These are phyloP conservation scores for Alternaria burnsii DNA, from an alignment of 2,329 filamentous ascomycete species.

Conservation along the genomic window DNA sequence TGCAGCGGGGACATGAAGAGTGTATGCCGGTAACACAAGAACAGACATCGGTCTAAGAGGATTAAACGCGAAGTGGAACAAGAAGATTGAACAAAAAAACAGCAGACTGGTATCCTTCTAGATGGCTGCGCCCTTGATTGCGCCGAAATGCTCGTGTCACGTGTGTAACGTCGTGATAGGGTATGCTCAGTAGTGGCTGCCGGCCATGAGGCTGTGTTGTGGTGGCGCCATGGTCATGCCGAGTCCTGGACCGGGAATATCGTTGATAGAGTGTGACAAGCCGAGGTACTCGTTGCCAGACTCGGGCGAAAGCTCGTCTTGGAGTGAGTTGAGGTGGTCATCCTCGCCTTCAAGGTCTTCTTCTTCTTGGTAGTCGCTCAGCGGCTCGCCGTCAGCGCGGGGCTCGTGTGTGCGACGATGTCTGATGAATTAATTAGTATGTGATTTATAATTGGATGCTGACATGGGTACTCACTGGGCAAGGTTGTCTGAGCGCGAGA, in stretches of 20 bases:
- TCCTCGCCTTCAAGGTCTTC: slow-evolving; percentile 91
- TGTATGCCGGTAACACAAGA: slow-evolving; percentile 25
- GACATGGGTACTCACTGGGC: slow-evolving; percentile 75
- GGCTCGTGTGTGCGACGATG: slow-evolving; percentile 84
- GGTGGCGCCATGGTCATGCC: slow-evolving; percentile 54
- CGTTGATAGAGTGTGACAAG: slow-evolving; percentile 44
- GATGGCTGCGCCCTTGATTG: slow-evolving; percentile 28
- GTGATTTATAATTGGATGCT: slow-evolving; percentile 19
- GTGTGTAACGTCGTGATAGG: slow-evolving; percentile 30
- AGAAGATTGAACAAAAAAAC: slow-evolving; percentile 29
- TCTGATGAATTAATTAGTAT: slow-evolving; percentile 58
- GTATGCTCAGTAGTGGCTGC: slow-evolving; percentile 53
- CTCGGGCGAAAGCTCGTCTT: slow-evolving; percentile 79
- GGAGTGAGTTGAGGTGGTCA: slow-evolving; percentile 81
- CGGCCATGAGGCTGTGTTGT: slow-evolving; percentile 54
- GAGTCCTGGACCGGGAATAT: slow-evolving; percentile 47
- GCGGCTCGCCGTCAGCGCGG: slow-evolving; percentile 68
- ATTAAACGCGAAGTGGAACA: slow-evolving; percentile 30
- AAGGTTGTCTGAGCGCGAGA: slow-evolving; percentile 97
- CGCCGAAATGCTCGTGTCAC: slow-evolving; percentile 37
- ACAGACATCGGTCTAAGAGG: slow-evolving; percentile 31
- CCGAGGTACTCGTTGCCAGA: slow-evolving; percentile 70
- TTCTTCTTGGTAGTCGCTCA: slow-evolving; percentile 75
- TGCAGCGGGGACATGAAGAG: slow-evolving; percentile 32
- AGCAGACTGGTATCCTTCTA: slow-evolving; percentile 33